A percentile compares a stretch with the other conserved stretches of the same genome.
phyloP scores from a whole-genome alignment of 2,329 filamentous ascomycete genomes.

The Ascochyta clinopodiicola region DNA sequence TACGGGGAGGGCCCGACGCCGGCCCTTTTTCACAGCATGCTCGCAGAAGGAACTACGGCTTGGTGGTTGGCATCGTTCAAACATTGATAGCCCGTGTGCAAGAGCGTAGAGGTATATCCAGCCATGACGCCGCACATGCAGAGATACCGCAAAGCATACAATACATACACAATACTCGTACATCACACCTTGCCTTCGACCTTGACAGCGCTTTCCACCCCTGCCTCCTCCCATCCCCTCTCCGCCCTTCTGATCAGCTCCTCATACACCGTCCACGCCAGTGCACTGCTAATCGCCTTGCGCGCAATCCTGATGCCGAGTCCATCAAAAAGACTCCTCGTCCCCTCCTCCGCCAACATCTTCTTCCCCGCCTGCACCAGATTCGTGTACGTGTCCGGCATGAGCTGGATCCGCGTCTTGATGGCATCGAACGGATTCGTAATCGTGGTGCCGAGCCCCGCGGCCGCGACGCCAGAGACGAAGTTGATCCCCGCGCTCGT shows the following conservation, averaged over 20 bases:
- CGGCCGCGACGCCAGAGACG: slow-evolving; percentile 78
- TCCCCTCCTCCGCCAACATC: slow-evolving; percentile 83
- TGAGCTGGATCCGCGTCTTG: slow-evolving; percentile 92
- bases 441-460: slow-evolving; percentile 80
- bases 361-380: slow-evolving; percentile 76
- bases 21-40: slow-evolving; percentile 7
- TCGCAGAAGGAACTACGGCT: no score
- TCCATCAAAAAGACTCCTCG: slow-evolving; percentile 83
- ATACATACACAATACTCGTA: background rate
- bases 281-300: slow-evolving; percentile 91
- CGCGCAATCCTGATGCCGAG: slow-evolving; percentile 84
- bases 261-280: slow-evolving; percentile 98
- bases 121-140: background rate
- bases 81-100: background rate
- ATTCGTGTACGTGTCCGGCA: slow-evolving; percentile 82
- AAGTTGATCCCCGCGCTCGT: slow-evolving; percentile 80
- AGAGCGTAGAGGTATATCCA: slow-evolving; percentile 9
- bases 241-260: slow-evolving; percentile 82
- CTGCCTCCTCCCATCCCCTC: slow-evolving; percentile 43
- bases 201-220: slow-evolving; percentile 34
- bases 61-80: no score
- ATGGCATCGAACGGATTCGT: slow-evolving; percentile 98
- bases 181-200: slow-evolving; percentile 10
- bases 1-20: slow-evolving; percentile 4
- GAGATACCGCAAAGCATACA: slow-evolving; percentile 6